Percentiles rank a stretch among this genome's conserved stretches.
phyloP scores from a whole-genome alignment of 2,329 filamentous ascomycete genomes.

The Cordyceps cateniannulata region DNA sequence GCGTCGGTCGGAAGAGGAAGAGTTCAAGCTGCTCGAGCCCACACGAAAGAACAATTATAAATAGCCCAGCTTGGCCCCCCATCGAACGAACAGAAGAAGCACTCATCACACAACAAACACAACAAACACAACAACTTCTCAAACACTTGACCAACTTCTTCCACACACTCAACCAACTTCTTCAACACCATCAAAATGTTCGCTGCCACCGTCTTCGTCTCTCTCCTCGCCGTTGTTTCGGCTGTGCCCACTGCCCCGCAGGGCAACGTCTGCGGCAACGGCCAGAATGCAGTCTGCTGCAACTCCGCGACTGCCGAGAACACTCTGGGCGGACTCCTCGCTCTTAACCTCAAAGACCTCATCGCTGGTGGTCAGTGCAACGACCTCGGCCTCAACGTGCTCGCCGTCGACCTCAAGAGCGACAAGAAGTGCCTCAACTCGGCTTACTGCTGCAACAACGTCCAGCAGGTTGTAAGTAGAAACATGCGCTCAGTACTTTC shows the following conservation, averaged over 20 bases:
- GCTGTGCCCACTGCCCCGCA: neutral
- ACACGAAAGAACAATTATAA: neutral
- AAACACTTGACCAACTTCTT: neutral
- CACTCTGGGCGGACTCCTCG: neutral
- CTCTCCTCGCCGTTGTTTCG: neutral
- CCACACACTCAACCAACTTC: neutral
- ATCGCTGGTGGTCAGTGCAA: neutral
- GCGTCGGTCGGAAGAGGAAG: neutral
- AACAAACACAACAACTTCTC: neutral
- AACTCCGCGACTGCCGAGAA: neutral
- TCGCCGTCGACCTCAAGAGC: neutral
- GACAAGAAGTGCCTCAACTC: no score
- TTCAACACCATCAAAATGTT: conserved; percentile 1
- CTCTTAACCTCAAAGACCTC: neutral
- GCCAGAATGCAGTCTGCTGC: neutral
- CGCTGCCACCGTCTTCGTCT: neutral
- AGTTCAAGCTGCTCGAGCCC: neutral
- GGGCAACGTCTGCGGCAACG: conserved; percentile 11
- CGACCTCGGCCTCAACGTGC: no score
- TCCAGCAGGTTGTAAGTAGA: neutral
- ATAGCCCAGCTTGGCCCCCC: neutral
- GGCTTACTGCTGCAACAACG: neutral
- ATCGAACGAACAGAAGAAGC: neutral
- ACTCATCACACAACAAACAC: neutral
- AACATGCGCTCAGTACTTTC: neutral